Base-by-base conservation (phyloP, 1,284 basidiomycete species). In the Microbotryum intermedium region DNA sequence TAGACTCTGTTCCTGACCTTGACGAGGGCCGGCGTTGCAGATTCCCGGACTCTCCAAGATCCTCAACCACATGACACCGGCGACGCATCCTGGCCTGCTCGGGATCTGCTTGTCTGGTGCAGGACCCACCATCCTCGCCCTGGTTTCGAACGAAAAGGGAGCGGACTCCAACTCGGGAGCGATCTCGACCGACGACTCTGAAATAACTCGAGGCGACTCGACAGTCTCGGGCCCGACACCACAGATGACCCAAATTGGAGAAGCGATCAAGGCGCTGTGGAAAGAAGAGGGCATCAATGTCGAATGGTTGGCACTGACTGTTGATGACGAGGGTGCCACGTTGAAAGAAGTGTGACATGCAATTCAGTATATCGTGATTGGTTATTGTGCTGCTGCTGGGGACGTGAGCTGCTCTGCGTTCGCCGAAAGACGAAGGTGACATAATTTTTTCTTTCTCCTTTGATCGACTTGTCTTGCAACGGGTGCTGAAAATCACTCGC, bases 91-190 rank as follows among this genome's bases (percentile, higher is more conserved):
- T 0, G 95, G 95, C 13, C 79, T 99, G 4, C 80, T 98, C 21
- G 95, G 95, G 7, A 97, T 98, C 66, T 98, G 95, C 74, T 83
- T 99, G 30, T 97, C 93, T 2, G 95, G 95, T 9, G 95, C 95
- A 1, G 95, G 95, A 0, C 95, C 95, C 2, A 97, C 95, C 2
- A 97, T 98, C 68, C 81, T 99, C 58, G 95, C 95, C 0, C 82
- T 99, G n/a, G 93, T 68, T 18, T 60, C 59, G 43, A 66, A 68
- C 50, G 62, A 62, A 39, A 18, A 51, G 29, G 34, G 13, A 16
- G 39, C 29, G 48, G 26, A 18, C 16, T 18, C 55, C 25, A 39
- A 46, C n/a, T 25, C 30, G 9, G 50, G 43, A 9, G 43, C 54
- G 5, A 57, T 62, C 55, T 39, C 54, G 47, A 59, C 58, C 6